Percentiles rank a stretch among this genome's conserved stretches.
phyloP scores from a whole-genome alignment of 345 rosid species.

The Citrus cavaleriei region DNA sequence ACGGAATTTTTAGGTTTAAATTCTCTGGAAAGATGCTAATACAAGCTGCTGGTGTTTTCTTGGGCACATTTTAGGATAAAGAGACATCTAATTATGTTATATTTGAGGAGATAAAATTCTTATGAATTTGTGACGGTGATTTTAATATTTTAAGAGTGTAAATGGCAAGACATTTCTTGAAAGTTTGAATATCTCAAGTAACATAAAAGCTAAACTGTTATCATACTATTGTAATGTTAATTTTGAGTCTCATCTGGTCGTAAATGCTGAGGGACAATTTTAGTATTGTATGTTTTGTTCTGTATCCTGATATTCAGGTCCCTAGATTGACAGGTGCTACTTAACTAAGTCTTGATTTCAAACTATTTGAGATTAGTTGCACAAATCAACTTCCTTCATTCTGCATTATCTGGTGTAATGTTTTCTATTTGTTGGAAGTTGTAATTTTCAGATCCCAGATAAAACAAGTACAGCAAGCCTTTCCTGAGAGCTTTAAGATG shows the following conservation, averaged over 20 bases:
- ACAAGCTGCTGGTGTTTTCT: not conserved
- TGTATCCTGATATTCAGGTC: not conserved
- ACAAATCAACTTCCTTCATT: not conserved
- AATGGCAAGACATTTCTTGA: not conserved
- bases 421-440: not conserved
- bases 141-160: not conserved
- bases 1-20: not conserved
- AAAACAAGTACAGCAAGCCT: not conserved
- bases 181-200: not conserved
- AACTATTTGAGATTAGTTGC: not conserved
- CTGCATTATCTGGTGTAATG: not conserved
- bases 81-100: not conserved
- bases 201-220: not conserved
- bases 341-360: not conserved
- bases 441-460: not conserved
- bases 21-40: not conserved
- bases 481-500: not conserved
- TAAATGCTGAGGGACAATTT: not conserved
- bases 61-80: not conserved
- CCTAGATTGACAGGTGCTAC: not conserved
- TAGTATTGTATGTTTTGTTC: not conserved
- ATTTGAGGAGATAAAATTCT: not conserved
- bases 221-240: not conserved
- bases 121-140: not conserved
- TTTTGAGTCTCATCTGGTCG: not conserved